Evolutionary conservation across 2,329 filamentous ascomycete species (phyloP).

Genomic region (Sporothrix pseudoabietina): DNA sequence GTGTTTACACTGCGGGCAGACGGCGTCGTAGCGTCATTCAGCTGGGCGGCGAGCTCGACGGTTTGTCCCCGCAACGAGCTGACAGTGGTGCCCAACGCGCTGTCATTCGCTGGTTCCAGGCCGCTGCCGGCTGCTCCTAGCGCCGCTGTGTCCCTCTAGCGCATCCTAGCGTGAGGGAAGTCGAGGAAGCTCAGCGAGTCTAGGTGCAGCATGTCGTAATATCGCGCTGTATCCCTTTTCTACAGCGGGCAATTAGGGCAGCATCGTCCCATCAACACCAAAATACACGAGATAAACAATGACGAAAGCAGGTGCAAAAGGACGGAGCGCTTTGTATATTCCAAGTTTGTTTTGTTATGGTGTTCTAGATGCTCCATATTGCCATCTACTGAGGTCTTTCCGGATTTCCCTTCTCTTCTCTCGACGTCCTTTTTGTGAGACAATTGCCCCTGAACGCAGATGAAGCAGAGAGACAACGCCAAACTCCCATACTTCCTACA

Average conservation of each 20-base stretch:
- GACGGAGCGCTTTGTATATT: background rate
- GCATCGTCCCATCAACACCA: background rate
- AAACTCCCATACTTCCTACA: background rate
- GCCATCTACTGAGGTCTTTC: background rate
- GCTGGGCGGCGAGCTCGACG: constrained; percentile 4
- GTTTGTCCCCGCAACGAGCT: background rate
- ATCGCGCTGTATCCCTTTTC: constrained; percentile 15
- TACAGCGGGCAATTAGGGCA: constrained; percentile 3
- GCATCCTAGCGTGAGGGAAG: background rate
- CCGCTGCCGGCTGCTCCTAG: background rate
- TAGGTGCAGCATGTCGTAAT: background rate
- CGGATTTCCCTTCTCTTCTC: background rate
- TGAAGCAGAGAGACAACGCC: background rate
- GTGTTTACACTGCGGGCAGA: background rate
- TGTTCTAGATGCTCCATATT: background rate
- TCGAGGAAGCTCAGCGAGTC: background rate
- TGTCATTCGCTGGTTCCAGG: constrained; percentile 19
- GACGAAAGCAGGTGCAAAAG: background rate
- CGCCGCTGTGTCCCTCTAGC: constrained; percentile 9
- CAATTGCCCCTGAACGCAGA: constrained; percentile 6
- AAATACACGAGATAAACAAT: background rate
- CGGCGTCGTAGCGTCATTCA: constrained; percentile 6
- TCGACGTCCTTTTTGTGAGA: background rate
- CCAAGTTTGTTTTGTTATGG: background rate
- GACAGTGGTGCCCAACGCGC: constrained; percentile 11